A percentile compares a stretch with the other conserved stretches of the same genome.
Evolutionary conservation across 345 rosid species (phyloP).

Genomic region (Reutealis trisperma): DNA sequence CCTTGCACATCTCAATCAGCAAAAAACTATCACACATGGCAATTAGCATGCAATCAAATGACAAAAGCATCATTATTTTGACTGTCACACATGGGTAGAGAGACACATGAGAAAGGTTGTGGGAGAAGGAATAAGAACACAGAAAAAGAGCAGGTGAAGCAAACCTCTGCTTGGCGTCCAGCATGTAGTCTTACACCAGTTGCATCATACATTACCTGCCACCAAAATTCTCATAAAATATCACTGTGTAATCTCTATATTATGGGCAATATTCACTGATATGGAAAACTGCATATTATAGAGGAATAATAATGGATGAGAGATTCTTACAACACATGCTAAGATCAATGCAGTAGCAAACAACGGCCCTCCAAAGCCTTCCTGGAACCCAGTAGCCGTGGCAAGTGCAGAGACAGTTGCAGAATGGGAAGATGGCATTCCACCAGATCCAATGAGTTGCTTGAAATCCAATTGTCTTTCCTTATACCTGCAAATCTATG

Average conservation of each 20-base stretch:
- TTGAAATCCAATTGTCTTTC: slow-evolving; percentile 71
- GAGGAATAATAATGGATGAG: not conserved
- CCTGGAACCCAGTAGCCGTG: slow-evolving; percentile 64
- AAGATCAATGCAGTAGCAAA: slow-evolving; percentile 66
- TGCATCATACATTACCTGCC: slow-evolving; percentile 90
- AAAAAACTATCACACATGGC: not conserved
- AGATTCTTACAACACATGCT: slow-evolving; percentile 64
- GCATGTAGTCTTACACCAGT: slow-evolving; percentile 89
- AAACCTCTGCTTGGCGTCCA: slow-evolving; percentile 93
- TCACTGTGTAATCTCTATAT: not conserved
- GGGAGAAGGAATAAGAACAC: not conserved
- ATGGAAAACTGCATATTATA: not conserved
- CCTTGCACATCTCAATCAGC: not conserved
- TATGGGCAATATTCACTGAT: not conserved
- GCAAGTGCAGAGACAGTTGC: slow-evolving; percentile 79
- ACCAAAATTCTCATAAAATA: slow-evolving; percentile 19
- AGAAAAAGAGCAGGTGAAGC: slow-evolving; percentile 13
- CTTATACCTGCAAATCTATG: slow-evolving; percentile 62
- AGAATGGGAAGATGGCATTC: slow-evolving; percentile 97
- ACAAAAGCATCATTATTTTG: not conserved
- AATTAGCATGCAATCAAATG: not conserved
- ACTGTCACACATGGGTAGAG: too few species aligned
- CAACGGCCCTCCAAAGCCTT: slow-evolving; percentile 66
- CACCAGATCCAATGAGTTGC: slow-evolving; percentile 84
- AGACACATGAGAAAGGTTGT: too few species aligned